Percentiles rank a stretch among this genome's conserved stretches.
Conservation (phyloP, 1,139 yeast genomes). For the Candida sp. region DNA sequence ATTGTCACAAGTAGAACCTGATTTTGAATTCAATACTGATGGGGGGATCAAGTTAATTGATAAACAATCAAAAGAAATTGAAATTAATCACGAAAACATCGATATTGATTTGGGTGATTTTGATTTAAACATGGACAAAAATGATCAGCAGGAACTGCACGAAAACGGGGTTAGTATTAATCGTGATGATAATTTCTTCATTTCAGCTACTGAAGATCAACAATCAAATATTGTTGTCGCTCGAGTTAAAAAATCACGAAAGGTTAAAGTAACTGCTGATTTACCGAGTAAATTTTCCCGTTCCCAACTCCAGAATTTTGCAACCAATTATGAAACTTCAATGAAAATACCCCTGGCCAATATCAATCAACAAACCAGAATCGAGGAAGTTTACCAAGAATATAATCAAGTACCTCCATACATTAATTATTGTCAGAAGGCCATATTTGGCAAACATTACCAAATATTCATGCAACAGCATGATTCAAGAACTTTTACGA, state of each 20-base stretch:
- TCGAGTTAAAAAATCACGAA: neutral
- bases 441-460: neutral
- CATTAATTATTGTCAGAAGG: slow-evolving; percentile 1
- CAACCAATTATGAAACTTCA: neutral
- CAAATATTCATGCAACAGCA: neutral
- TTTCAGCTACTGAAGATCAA: neutral
- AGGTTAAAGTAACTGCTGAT: neutral
- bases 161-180: slow-evolving; percentile 1
- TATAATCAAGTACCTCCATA: slow-evolving; percentile 1
- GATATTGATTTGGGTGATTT: slow-evolving; percentile 6
- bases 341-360: neutral
- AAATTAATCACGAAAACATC: neutral
- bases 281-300: neutral
- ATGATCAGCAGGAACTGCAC: neutral
- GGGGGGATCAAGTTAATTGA: slow-evolving; percentile 11
- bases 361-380: neutral
- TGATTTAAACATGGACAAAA: neutral
- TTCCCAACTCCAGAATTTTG: neutral
- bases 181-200: slow-evolving; percentile 1
- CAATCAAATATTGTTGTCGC: neutral
- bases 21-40: slow-evolving; percentile 14
- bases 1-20: slow-evolving; percentile 3
- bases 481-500: neutral
- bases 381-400: neutral
- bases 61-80: slow-evolving; percentile 2